Evolutionary conservation across 2,329 filamentous ascomycete genomes (phyloP), one percentile per base, ranked within the genome.

Genomic region (Fusarium dlaminii): DNA sequence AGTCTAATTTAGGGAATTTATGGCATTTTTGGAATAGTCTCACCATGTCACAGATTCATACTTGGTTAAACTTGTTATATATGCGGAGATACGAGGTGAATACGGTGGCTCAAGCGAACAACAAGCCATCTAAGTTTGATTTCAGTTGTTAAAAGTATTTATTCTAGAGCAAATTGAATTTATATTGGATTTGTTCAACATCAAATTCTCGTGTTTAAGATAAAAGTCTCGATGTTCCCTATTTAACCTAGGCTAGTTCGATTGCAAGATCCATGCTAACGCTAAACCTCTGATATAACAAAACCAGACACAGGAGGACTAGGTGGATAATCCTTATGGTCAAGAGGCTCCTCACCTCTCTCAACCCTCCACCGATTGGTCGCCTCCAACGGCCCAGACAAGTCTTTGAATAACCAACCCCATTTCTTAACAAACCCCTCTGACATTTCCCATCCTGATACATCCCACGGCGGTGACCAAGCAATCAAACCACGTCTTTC

Each of bases 401-500:
- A 54, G 1, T 72, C 75, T 20, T 34, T 55, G 1, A 77, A 58
- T 6, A 63, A 29, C 75, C 75, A 77, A 13, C 63, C 68, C 75
- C 73, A 77, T 69, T 77, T 77, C 48, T 34, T 54, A 13, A 77
- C 40, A 57, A 76, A 77, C 0, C 75, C 75, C 18, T 65, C 66
- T 12, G 75, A 75, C 45, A 77, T 45, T 42, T 77, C 75, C 75
- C 75, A 77, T 0, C 74, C 75, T 2, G 62, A 73, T 3, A 73
- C 60, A 59, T 76, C 64, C 65, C 76, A 78, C 1, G 74, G 75
- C 4, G 78, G 77, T 6, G 74, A 79, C 85, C 85, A 87, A 14
- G 82, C 84, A 65, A 86, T 79, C 8, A 86, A 76, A 32, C 84
- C 83, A 22, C 81, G 79, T 37, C 78, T 76, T 74, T 82, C 79